phyloP scores from a whole-genome alignment of 495 filamentous ascomycete genomes.

The Daldinia grandis region DNA sequence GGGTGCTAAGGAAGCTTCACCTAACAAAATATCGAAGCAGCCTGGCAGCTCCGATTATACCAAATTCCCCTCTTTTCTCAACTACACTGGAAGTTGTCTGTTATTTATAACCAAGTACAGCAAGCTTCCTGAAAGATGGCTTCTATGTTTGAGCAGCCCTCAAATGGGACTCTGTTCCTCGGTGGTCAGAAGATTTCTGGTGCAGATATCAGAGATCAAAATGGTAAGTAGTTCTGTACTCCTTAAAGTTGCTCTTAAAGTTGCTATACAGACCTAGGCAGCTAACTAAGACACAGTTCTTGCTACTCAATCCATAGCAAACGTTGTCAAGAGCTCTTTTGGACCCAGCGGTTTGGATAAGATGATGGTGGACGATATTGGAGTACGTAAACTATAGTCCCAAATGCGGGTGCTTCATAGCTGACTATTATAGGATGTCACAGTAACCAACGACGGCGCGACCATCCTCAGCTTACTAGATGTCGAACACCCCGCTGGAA shows the following conservation, averaged over 20 bases:
- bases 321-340: constrained; percentile 98
- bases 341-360: constrained; percentile 97
- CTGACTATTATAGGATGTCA: constrained; percentile 77
- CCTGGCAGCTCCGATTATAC: constrained; percentile 23
- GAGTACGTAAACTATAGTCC: constrained; percentile 62
- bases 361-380: constrained; percentile 99
- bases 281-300: constrained; percentile 66
- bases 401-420: constrained; percentile 15
- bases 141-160: constrained; percentile 86
- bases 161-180: constrained; percentile 91
- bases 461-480: constrained; percentile 95
- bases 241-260: not conserved
- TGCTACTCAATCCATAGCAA: constrained; percentile 95
- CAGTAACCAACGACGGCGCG: constrained; percentile 98
- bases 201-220: constrained; percentile 93
- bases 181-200: constrained; percentile 95
- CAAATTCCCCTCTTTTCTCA: constrained; percentile 2
- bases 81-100: not conserved
- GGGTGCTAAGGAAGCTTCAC: constrained; percentile 24
- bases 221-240: constrained; percentile 66
- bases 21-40: constrained; percentile 36
- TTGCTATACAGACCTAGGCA: constrained; percentile 1
- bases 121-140: constrained; percentile 64
- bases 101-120: not conserved
- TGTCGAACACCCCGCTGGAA: constrained; percentile 96